Percentiles rank a stretch among this genome's conserved stretches.
Conservation (phyloP, 2,329 filamentous ascomycete species). For the Pestalotiopsis sp. region DNA sequence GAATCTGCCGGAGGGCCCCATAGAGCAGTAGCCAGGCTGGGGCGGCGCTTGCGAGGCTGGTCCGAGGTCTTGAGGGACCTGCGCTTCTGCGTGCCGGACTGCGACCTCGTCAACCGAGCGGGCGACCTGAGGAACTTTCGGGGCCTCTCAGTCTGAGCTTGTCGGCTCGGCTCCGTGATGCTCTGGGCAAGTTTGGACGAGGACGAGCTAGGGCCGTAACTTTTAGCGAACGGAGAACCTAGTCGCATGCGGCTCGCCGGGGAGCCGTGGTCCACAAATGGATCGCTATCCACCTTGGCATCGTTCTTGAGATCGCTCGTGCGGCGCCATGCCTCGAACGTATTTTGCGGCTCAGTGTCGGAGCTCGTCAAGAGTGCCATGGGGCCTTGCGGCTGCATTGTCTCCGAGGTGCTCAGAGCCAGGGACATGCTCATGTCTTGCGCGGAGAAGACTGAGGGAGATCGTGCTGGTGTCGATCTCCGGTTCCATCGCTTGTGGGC, state of each 20-base stretch:
- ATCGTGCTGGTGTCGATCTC: slow-evolving; percentile 48
- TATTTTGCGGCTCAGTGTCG: slow-evolving; percentile 20
- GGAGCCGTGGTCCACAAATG: background rate
- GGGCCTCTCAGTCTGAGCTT: slow-evolving; percentile 52
- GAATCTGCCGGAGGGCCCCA: slow-evolving; percentile 49
- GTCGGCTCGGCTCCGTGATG: slow-evolving; percentile 38
- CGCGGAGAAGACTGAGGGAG: slow-evolving; percentile 56
- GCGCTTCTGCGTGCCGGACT: slow-evolving; percentile 58
- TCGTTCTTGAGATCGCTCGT: slow-evolving; percentile 17
- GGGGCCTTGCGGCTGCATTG: slow-evolving; percentile 66
- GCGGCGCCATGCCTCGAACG: slow-evolving; percentile 21
- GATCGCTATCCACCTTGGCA: background rate
- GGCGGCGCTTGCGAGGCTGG: slow-evolving; percentile 54
- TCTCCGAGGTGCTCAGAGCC: slow-evolving; percentile 63
- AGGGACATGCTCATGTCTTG: slow-evolving; percentile 68
- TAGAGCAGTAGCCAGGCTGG: slow-evolving; percentile 57
- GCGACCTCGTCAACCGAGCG: slow-evolving; percentile 51
- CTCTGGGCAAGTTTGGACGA: slow-evolving; percentile 50
- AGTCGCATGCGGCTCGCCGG: slow-evolving; percentile 41
- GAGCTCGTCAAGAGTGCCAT: slow-evolving; percentile 62
- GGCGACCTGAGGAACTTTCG: slow-evolving; percentile 57
- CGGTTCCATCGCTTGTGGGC: slow-evolving; percentile 53
- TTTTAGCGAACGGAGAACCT: slow-evolving; percentile 61
- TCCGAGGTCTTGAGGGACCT: slow-evolving; percentile 53
- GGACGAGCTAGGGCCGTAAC: slow-evolving; percentile 62